Evolutionary conservation across 768 basidiomycete species (phyloP).

Genomic region (Stropharia rugosoannulata): DNA sequence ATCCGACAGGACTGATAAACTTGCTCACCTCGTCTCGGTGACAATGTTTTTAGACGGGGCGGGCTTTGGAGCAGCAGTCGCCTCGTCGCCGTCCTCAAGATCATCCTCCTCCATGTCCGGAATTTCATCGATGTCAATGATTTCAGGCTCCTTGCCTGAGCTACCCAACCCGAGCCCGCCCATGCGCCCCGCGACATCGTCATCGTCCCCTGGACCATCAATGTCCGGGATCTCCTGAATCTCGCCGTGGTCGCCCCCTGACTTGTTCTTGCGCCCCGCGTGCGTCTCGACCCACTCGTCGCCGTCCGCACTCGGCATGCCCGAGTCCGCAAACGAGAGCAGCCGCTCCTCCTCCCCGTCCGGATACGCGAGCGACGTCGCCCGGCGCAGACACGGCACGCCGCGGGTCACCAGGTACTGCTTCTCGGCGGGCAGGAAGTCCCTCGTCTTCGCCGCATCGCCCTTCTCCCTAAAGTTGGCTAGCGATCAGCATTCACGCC

Average conservation of each 20-base stretch:
- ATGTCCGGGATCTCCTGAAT: conserved; percentile 90
- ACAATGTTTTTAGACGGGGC: conserved; percentile 36
- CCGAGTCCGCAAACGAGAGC: conserved; percentile 74
- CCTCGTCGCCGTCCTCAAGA: conserved; percentile 82
- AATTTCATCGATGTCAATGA: conserved; percentile 95
- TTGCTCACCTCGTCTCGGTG: not conserved
- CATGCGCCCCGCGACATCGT: conserved; percentile 43
- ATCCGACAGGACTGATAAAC: not conserved
- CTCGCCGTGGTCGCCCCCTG: conserved; percentile 54
- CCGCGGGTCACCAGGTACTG: conserved; percentile 96
- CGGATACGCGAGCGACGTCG: conserved; percentile 89
- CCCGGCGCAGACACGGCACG: conserved; percentile 95
- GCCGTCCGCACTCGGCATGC: conserved; percentile 49
- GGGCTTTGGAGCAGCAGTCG: conserved; percentile 24
- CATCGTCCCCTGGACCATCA: conserved; percentile 51
- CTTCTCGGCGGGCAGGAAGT: conserved; percentile 94
- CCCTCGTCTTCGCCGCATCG: conserved; percentile 79
- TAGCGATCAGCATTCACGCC: not conserved
- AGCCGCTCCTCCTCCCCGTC: conserved; percentile 96
- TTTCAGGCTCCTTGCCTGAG: conserved; percentile 43
- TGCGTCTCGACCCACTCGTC: conserved; percentile 99
- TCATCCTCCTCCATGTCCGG: conserved; percentile 94
- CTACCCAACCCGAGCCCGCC: conserved; percentile 41
- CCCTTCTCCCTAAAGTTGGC: conserved; percentile 80
- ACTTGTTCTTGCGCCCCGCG: conserved; percentile 68